These are phyloP conservation scores for Exophiala phaeomuriformis DNA, from an alignment of 2,329 filamentous ascomycete species.

Conservation along the genomic window DNA sequence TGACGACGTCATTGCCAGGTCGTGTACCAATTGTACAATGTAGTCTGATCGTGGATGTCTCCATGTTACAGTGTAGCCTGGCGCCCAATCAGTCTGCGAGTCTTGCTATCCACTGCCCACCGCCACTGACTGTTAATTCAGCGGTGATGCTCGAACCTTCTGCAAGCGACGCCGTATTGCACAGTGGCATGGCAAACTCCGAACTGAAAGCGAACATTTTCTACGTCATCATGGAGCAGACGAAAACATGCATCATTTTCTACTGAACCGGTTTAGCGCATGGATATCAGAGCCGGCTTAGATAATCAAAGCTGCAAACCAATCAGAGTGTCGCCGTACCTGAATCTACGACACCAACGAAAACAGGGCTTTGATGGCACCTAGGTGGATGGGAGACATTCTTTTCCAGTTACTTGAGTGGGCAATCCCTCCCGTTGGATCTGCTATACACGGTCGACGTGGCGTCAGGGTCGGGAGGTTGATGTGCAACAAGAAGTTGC, in stretches of 20 bases:
- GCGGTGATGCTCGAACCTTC: not conserved
- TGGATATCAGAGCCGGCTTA: not conserved
- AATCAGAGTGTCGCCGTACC: slow-evolving; percentile 6
- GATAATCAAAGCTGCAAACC: not conserved
- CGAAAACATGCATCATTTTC: not conserved
- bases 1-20: not conserved
- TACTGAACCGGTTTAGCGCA: not conserved
- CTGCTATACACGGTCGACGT: too few relatives aligned
- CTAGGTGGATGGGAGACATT: not conserved
- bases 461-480: too few relatives aligned
- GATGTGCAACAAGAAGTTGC: too few relatives aligned
- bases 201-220: not conserved
- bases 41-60: not conserved
- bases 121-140: not conserved
- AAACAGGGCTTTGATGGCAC: too few relatives aligned
- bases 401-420: too few relatives aligned
- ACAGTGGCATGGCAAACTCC: not conserved
- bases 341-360: not conserved
- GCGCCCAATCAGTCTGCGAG: not conserved
- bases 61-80: not conserved
- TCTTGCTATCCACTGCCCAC: not conserved
- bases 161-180: not conserved
- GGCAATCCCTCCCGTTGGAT: too few relatives aligned
- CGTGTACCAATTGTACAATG: not conserved
- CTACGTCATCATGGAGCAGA: not conserved